Evolutionary conservation across 306 rosid species (phyloP), one percentile per base, ranked within the genome.

Genomic region (Corylus americana): DNA sequence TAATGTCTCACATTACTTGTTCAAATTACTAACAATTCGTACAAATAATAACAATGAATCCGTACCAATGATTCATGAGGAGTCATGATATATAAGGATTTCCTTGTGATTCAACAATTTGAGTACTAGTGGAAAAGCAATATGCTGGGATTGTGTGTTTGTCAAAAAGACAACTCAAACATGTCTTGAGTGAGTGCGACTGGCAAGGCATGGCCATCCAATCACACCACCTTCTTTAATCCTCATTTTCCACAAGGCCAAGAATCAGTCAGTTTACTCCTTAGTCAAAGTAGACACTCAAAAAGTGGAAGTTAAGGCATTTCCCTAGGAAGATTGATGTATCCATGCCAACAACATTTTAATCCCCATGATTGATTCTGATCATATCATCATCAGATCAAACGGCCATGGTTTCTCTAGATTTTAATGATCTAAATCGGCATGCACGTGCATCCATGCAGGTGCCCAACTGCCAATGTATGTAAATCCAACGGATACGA

Each of bases 401-500:
- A 17, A 68, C 8, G n/a, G 47, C 17, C 75, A 25, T 25, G 13
- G 51, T 37, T 59, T 44, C 6, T 68, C 11, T 10, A 14, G 50
- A 77, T 35, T 54, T 45, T 37, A 13, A 44, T 45, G 50, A 67
- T 69, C 70, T 68, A 75, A 81, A 70, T 78, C 61, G 74, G 55
- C 78, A 64, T 87, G 88, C 94, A 83, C 88, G 89, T 86, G 90
- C 74, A 84, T 76, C 45, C 79, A 89, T 82, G 85, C 82, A 74
- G 85, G 76, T 80, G 81, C 70, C 77, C 73, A 90, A 77, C 88
- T 83, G 82, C 78, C 78, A 79, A 77, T 82, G 74, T 45, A 82
- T 83, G 71, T 75, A 90, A 81, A 73, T 86, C 86, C 91, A 86
- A 81, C 59, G 82, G 85, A 86, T 87, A 89, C 89, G 88, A 89